Base-by-base conservation (phyloP, 352 stramenopile species). In the Phytophthora cactorum region DNA sequence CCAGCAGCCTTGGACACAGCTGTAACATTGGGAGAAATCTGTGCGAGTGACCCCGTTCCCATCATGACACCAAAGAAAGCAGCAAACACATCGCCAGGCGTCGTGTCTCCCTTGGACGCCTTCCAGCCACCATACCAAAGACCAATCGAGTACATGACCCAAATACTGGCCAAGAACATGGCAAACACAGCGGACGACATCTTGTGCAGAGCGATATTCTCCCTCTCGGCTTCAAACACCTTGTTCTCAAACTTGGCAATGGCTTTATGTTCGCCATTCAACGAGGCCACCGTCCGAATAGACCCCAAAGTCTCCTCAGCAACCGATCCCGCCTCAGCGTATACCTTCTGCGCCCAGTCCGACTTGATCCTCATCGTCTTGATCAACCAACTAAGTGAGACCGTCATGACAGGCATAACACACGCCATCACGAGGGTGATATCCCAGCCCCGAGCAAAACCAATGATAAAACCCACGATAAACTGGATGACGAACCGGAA, bases 61-160 rank as follows among this genome's bases (percentile, higher is more conserved):
- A 89, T 52, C 1, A 92, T 6, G 8, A 89, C 81, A 34, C 59
- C 78, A 25, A 84, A 88, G 52, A 90, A 85, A 0, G 72, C 77
- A 6, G 62, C 58, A 31, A 90, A 90, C 0, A 88, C 77, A 0
- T 72, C 50, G 0, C 70, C 74, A 22, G 81, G 79, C 5, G 70
- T 70, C 0, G 67, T 69, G 0, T 82, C 53, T 10, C 53, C 68
- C 4, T 59, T 51, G 0, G 59, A 44, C 10, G 84, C 78, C 39
- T 86, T 82, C 10, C 49, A 70, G 8, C 75, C 75, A 22, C 79
- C 75, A 52, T 90, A 90, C 81, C 81, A 89, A 2, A 89, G 63
- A 2, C 78, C 81, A 10, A 57, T 54, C 0, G 75, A 63, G 32
- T 71, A 71, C 63, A 71, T 88, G 49, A 85, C 1, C 78, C 70